Evolutionary conservation across 2,329 filamentous ascomycete genomes (phyloP).

Genomic region (Akanthomyces lecanii): DNA sequence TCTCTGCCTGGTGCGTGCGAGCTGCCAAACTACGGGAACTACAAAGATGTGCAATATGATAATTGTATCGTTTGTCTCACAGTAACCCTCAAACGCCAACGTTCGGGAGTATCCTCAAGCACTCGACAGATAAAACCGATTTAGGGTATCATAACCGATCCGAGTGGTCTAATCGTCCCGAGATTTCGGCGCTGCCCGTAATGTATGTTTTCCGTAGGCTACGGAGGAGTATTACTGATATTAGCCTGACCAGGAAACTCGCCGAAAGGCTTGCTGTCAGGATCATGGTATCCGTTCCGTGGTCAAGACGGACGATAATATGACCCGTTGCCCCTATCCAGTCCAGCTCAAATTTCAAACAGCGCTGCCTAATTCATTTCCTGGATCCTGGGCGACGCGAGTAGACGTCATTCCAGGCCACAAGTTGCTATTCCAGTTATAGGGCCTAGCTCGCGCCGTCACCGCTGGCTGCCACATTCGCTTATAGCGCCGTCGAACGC

Average conservation of each 20-base stretch:
- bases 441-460: not conserved
- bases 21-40: not conserved
- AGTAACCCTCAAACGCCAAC: not conserved
- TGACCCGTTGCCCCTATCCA: not conserved
- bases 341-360: not conserved
- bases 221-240: not conserved
- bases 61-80: too few species aligned
- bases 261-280: not conserved
- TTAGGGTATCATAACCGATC: not conserved
- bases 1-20: not conserved
- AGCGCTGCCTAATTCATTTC: not conserved
- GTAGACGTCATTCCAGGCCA: not conserved
- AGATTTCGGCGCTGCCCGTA: not conserved
- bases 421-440: not conserved
- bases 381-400: not conserved
- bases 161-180: not conserved
- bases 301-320: not conserved
- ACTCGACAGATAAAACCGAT: not conserved
- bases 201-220: not conserved
- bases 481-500: not conserved
- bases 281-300: not conserved
- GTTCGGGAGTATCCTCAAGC: not conserved
- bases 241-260: not conserved
- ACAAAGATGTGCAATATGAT: not conserved
- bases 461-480: not conserved